Evolutionary conservation across 2,329 filamentous ascomycete genomes (phyloP), one percentile per base, ranked within the genome.

Genomic region (Chaetomiaceae sp.): DNA sequence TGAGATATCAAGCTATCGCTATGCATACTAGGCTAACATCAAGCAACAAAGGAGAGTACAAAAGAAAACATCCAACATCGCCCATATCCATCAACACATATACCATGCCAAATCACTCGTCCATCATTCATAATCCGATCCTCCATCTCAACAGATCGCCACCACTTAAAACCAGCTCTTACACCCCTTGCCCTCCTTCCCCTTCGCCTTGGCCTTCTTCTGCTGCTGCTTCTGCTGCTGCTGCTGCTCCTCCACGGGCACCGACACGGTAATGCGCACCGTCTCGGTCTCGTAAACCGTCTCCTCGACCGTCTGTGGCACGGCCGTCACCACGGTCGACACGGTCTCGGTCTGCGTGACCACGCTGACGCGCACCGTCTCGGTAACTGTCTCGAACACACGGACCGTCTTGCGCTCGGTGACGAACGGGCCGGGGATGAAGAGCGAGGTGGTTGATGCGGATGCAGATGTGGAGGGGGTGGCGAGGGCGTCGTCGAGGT

Each of bases 331-430:
- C 9, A 56, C 48, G 12, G 40, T 51, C 20, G 53, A 57, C 4
- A 53, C 55, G 4, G 59, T 61, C 52, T 61, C 56, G 1, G 58
- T 58, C 27, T 55, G 41, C 1, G 59, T 56, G 27, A 57, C 51
- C 19, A 59, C 51, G 31, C 56, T 62, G 44, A 63, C 58, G 1
- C 49, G 51, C 6, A 65, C 58, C 12, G 59, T 63, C 55, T 64
- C 59, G 14, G 61, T 61, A 40, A 63, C 46, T 9, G 61, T 63
- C 53, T 64, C 62, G 19, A 57, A 56, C 13, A 63, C 51, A n/a
- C 57, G 55, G 23, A 61, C 54, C 12, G 60, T 58, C 46, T 56
- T 62, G 52, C 58, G 57, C 49, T 62, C 55, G 19, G 49, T 60
- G 12, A 60, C 53, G 13, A 53, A 50, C 30, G 57, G 52, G 10